Evolutionary conservation across 768 basidiomycete genomes (phyloP), one percentile per base, ranked within the genome.

Genomic region (Fomitopsis serialis): DNA sequence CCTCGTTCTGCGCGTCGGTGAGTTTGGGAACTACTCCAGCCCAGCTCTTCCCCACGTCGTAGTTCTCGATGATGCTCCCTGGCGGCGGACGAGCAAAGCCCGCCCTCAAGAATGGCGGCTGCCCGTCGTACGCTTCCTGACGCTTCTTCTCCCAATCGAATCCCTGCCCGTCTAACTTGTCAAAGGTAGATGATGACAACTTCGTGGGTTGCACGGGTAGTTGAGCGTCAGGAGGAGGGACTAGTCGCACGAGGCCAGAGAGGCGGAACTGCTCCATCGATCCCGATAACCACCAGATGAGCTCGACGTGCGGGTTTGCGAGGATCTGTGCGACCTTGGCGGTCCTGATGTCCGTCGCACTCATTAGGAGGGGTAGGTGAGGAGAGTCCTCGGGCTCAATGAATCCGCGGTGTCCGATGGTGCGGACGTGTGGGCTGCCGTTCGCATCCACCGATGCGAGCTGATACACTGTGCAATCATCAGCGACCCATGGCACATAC

Each of bases 201-300:
- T 52, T 8, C 61, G 53, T 48, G 56, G 49, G 24, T 67, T 52
- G 43, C 57, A 54, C 21, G 46, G 78, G 78, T 54, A 70, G 65
- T 15, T 74, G 61, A 4, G 63, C 46, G 6, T 62, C 56, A 0
- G 79, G 77, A 0, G 73, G 60, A 0, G 87, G 80, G 21, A 90
- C 72, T 54, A 90, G 57, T 63, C 72, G 74, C 21, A 78, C 80
- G 13, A 66, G 66, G 1, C 84, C 90, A 0, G 72, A 55, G 61
- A 95, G 70, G 45, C 92, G 83, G 64, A 84, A 92, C 61, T 95
- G 92, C 63, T 89, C 83, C 49, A 76, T 66, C 0, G 80, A 76
- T 21, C 78, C 76, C 27, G 78, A 74, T 49, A 84, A 77, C 88
- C 89, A 94, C 84, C 87, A 92, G 11, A 75, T 79, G 42, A 85